Evolutionary conservation across 768 basidiomycete species (phyloP), one percentile per base, ranked within the genome.

Genomic region (Auriscalpium microsporum): DNA sequence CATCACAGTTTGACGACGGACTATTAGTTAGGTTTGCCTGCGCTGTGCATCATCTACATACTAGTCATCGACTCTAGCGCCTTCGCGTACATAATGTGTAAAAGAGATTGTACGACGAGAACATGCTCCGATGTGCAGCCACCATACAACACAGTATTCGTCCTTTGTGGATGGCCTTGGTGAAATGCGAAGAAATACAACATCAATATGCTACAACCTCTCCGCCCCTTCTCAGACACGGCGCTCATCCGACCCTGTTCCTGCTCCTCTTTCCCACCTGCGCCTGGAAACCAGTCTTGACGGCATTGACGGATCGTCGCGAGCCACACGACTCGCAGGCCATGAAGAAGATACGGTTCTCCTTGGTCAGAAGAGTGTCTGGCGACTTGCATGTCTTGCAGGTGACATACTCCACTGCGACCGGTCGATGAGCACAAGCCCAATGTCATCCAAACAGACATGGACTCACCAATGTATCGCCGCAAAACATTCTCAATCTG

Each of bases 331-430:
- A 87, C 71, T 94, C 87, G 73, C 91, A 94, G 0, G 90, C 80
- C 82, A 91, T 89, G 80, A 99, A 99, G 79, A 94, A 97, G 68
- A 99, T 91, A 73, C 96, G 90, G 71, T 96, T 96, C 74, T 98
- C 94, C 72, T 98, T 99, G 33, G 88, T 86, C 38, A 99, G 81
- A 17, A 96, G 81, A 2, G 96, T 99, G 70, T 99, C 96, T 46
- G 91, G 91, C 1, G 95, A 97, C 75, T 97, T 99, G 80, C 96
- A 99, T 42, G 94, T 98, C 73, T 96, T 95, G 82, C 96, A 99
- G 40, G 94, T 94, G 58, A 97, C 95, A 72, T 97, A 98, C 75
- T 97, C 94, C 58, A 95, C 94, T 95, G 62, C 45, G 40, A 19
- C 37, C 19, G 45, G 14, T 48, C 38, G 52, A 45, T 52, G 51